Conservation (phyloP, 2,329 filamentous ascomycete genomes). For the Cylindrodendrum hubeiense region DNA sequence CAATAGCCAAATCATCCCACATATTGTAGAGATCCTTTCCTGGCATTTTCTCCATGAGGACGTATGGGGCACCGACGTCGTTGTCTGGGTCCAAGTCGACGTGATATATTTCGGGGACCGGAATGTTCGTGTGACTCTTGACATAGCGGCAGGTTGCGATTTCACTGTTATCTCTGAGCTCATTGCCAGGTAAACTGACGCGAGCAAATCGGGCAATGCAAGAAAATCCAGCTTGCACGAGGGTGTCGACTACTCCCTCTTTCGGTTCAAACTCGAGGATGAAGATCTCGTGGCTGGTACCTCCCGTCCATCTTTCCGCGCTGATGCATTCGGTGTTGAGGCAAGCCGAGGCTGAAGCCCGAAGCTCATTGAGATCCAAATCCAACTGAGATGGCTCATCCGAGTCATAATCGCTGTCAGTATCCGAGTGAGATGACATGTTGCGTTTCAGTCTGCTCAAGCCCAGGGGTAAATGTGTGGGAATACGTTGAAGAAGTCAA, state of each 20-base stretch:
- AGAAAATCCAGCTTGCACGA: neutral
- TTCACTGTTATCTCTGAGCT: conserved; percentile 18
- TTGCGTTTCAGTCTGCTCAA: too few species aligned
- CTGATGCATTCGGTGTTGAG: conserved; percentile 3
- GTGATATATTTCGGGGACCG: conserved; percentile 18
- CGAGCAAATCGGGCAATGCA: conserved; percentile 17
- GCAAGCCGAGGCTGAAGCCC: neutral
- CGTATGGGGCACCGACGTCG: conserved; percentile 10
- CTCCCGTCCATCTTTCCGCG: neutral
- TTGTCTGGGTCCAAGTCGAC: conserved; percentile 9
- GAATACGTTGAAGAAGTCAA: too few species aligned
- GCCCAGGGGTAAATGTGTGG: too few species aligned
- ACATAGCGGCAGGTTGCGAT: conserved; percentile 13
- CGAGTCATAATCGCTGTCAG: conserved; percentile 5
- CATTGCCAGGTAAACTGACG: neutral
- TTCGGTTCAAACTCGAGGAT: neutral
- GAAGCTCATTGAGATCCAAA: neutral
- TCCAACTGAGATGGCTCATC: conserved; percentile 8
- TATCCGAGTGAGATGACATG: conserved; percentile 8
- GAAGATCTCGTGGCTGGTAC: conserved; percentile 14
- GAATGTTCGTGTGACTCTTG: conserved; percentile 15
- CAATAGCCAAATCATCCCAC: conserved; percentile 7
- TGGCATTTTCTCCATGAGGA: conserved; percentile 10
- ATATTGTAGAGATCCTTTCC: conserved; percentile 9
- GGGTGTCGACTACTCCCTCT: neutral